Evolutionary conservation across 1,284 basidiomycete genomes (phyloP).

Genomic region (Boletus putidus): DNA sequence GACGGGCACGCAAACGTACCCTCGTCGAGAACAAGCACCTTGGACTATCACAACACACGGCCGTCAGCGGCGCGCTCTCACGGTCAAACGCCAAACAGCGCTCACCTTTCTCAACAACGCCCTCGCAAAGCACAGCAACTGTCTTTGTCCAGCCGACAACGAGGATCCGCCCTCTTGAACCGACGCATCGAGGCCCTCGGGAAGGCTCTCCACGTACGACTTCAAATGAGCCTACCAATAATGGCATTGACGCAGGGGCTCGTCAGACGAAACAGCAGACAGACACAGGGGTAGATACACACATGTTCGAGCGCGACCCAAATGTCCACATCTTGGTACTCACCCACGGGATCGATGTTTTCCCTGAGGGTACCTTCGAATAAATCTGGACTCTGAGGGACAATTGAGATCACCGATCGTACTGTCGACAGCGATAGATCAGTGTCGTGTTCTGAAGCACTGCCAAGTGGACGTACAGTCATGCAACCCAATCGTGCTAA

Average conservation of each 20-base stretch:
- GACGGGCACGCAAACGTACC: constrained; percentile 42
- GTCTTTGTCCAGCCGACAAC: constrained; percentile 81
- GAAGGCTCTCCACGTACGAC: constrained; percentile 69
- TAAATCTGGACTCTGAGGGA: constrained; percentile 81
- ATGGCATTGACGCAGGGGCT: not conserved
- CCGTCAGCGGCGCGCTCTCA: not conserved
- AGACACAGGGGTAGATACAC: constrained; percentile 25
- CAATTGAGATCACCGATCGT: constrained; percentile 79
- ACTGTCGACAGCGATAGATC: constrained; percentile 43
- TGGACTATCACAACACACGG: constrained; percentile 48
- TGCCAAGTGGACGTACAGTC: constrained; percentile 52
- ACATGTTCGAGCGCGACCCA: constrained; percentile 82
- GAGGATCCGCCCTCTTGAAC: constrained; percentile 84
- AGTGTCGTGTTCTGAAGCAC: not conserved
- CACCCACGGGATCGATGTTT: constrained; percentile 79
- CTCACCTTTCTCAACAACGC: constrained; percentile 68
- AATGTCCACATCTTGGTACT: constrained; percentile 73
- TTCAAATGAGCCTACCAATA: constrained; percentile 59
- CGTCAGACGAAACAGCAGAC: not conserved
- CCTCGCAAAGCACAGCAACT: constrained; percentile 81
- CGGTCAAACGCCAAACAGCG: not conserved
- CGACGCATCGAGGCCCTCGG: constrained; percentile 72
- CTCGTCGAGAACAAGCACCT: constrained; percentile 90
- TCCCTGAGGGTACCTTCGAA: constrained; percentile 87
- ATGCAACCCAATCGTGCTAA: constrained; percentile 79